A percentile compares a stretch with the other conserved stretches of the same genome.
phyloP scores from a whole-genome alignment of 768 basidiomycete species.

The Suillus clintonianus region DNA sequence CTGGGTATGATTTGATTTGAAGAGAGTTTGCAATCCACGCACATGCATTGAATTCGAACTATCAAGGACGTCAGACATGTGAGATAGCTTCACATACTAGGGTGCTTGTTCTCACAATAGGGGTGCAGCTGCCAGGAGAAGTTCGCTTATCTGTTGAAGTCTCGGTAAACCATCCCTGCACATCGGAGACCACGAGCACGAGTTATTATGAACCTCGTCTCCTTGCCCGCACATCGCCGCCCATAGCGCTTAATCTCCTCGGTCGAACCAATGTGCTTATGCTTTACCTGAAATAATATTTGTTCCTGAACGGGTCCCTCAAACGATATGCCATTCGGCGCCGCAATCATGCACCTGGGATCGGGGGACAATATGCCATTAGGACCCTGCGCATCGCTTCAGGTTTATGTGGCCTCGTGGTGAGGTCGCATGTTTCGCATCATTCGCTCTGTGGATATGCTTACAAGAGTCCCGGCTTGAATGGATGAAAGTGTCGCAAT shows the following conservation, averaged over 20 bases:
- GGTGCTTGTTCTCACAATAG: background rate
- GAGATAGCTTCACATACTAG: background rate
- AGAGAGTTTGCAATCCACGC: background rate
- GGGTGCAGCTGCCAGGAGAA: background rate
- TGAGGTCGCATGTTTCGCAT: background rate
- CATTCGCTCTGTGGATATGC: background rate
- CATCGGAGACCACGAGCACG: background rate
- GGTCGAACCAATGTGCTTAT: background rate
- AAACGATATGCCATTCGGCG: background rate
- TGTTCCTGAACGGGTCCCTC: background rate
- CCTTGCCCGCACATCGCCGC: background rate
- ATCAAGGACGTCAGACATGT: background rate
- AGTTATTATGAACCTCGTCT: background rate
- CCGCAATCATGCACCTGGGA: background rate
- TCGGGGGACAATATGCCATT: background rate
- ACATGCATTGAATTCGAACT: background rate
- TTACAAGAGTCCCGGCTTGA: background rate
- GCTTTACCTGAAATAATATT: background rate
- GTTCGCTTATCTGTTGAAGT: background rate
- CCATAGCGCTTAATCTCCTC: background rate
- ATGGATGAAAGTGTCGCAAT: background rate
- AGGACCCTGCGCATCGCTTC: background rate
- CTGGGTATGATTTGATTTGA: background rate
- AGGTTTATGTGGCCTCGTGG: background rate
- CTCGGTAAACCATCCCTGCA: background rate